Percentiles rank a stretch among this genome's conserved stretches.
phyloP scores from a whole-genome alignment of 139 green algal genomes.

The Closterium sp. region DNA sequence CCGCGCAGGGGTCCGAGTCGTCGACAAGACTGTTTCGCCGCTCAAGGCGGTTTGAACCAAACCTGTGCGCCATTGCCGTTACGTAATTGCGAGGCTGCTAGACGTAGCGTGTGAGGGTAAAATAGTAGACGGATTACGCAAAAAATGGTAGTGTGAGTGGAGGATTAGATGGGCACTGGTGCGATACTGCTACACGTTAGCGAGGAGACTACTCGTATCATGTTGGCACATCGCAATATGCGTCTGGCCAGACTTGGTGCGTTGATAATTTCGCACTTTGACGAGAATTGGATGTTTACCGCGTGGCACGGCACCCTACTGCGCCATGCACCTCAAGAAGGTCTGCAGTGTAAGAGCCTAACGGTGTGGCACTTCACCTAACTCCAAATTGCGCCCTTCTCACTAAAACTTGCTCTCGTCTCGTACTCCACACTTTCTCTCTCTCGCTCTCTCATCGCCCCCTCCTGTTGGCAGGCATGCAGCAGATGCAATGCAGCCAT shows the following conservation, averaged over 20 bases:
- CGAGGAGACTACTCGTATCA: not conserved
- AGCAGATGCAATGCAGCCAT: too few relatives aligned
- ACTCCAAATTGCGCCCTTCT: too few relatives aligned
- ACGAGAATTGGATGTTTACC: too few relatives aligned
- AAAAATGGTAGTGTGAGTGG: not conserved
- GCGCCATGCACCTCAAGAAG: not conserved
- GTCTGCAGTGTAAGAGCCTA: not conserved
- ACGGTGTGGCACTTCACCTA: not conserved
- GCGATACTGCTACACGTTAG: not conserved
- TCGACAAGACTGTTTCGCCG: not conserved
- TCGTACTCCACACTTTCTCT: not conserved
- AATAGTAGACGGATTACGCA: too few relatives aligned
- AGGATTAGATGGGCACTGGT: not conserved
- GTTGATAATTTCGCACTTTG: not conserved
- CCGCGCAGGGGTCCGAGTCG: not conserved
- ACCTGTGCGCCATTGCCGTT: not conserved
- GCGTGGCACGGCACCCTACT: too few relatives aligned
- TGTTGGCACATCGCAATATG: not conserved
- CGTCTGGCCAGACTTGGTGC: not conserved
- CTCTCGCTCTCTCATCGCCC: not conserved
- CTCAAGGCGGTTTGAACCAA: not conserved
- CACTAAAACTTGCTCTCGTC: not conserved
- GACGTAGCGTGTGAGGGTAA: too few relatives aligned
- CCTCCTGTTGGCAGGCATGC: too few relatives aligned
- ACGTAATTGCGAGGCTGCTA: too few relatives aligned